Percentiles rank a stretch among this genome's conserved stretches.
These are phyloP conservation scores for Hebeloma cylindrosporum DNA, from an alignment of 768 basidiomycete genomes.

Conservation along the genomic window DNA sequence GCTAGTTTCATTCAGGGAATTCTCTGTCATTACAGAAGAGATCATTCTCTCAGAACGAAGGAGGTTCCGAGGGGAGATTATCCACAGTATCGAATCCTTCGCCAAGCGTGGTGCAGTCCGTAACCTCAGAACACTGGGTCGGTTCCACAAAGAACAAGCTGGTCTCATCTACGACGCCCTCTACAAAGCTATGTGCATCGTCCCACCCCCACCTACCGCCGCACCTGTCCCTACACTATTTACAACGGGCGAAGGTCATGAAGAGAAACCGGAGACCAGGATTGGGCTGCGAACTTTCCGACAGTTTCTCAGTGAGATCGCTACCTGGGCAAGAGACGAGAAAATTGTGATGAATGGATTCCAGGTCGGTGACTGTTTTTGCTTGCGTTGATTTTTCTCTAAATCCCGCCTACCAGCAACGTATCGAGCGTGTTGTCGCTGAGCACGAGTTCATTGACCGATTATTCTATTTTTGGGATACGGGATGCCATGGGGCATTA, in stretches of 20 bases:
- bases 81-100: slow-evolving; percentile 91
- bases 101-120: slow-evolving; percentile 89
- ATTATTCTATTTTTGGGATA: slow-evolving; percentile 95
- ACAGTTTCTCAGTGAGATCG: slow-evolving; percentile 87
- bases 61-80: slow-evolving; percentile 84
- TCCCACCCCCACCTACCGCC: slow-evolving; percentile 61
- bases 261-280: slow-evolving; percentile 86
- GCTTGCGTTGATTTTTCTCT: not conserved
- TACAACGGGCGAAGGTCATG: slow-evolving; percentile 55
- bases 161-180: slow-evolving; percentile 91
- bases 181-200: slow-evolving; percentile 79
- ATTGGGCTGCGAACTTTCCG: slow-evolving; percentile 85
- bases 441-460: slow-evolving; percentile 96
- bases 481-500: slow-evolving; percentile 72
- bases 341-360: slow-evolving; percentile 91
- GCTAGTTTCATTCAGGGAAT: slow-evolving; percentile 96
- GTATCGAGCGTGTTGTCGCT: slow-evolving; percentile 85
- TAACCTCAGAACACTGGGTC: slow-evolving; percentile 75
- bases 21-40: slow-evolving; percentile 94
- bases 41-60: slow-evolving; percentile 85
- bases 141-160: slow-evolving; percentile 85
- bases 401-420: slow-evolving; percentile 56
- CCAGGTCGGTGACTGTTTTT: slow-evolving; percentile 47
- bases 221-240: slow-evolving; percentile 53
- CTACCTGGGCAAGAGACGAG: slow-evolving; percentile 95